Percentiles rank a stretch among this genome's conserved stretches.
Evolutionary conservation across 2,329 filamentous ascomycete genomes (phyloP).

Genomic region (Diplocarpon mali): DNA sequence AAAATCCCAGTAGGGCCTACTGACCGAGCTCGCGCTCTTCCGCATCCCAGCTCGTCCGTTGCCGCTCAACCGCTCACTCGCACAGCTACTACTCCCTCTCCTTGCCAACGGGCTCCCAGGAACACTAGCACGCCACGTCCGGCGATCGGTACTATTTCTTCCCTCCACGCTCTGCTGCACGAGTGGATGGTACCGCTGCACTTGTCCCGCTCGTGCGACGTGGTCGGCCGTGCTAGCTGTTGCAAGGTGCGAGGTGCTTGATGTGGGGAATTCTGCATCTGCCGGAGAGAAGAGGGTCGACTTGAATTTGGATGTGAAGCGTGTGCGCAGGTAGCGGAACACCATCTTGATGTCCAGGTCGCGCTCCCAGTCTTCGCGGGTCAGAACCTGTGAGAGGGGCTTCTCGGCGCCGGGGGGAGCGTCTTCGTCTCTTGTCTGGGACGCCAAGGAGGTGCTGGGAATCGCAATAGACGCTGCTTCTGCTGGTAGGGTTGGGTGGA

Average conservation of each 20-base stretch:
- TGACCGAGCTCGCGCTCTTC: conserved; percentile 45
- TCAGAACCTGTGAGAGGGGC: conserved; percentile 11
- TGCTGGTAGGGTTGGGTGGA: conserved; percentile 22
- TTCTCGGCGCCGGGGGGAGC: conserved; percentile 18
- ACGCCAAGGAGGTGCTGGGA: conserved; percentile 10
- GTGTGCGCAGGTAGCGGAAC: conserved; percentile 73
- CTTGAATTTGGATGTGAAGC: conserved; percentile 47
- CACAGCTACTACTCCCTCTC: conserved; percentile 54
- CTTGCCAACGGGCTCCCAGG: conserved; percentile 30
- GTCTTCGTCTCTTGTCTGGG: conserved; percentile 9
- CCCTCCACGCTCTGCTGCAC: conserved; percentile 36
- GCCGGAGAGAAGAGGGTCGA: conserved; percentile 30
- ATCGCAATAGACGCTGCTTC: conserved; percentile 17
- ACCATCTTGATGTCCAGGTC: conserved; percentile 86
- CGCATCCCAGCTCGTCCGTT: conserved; percentile 47
- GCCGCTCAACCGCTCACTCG: conserved; percentile 69
- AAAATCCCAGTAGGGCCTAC: conserved; percentile 86
- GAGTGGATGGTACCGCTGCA: conserved; percentile 81
- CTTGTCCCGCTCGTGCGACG: conserved; percentile 68
- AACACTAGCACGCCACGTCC: conserved; percentile 43
- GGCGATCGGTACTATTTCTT: conserved; percentile 33
- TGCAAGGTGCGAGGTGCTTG: conserved; percentile 36
- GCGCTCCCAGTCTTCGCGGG: conserved; percentile 63
- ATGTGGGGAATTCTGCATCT: conserved; percentile 26
- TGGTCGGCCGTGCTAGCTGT: conserved; percentile 48